Base-by-base conservation (phyloP, 2,329 filamentous ascomycete species). In the Magnaporthales sp. region DNA sequence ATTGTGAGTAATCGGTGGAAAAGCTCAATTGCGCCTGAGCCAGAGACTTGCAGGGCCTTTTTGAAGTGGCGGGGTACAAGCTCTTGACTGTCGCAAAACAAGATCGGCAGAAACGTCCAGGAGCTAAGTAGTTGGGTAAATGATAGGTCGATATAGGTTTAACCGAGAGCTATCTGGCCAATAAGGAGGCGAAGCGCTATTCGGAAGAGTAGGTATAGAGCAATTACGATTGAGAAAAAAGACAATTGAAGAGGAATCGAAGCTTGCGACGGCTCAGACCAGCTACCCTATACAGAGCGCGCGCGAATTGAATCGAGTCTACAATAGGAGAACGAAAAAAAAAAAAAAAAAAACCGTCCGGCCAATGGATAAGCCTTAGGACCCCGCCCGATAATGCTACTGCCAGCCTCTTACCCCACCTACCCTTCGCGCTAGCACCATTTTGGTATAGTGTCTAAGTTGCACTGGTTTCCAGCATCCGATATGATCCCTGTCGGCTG, bases 351-450 rank as follows among this genome's bases (percentile, higher is more conserved):
- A 60, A 58, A 54, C 26, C 24, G 11, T 66, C 11, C 30, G n/a
- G 27, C 64, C 64, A 66, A 66, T 66, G 54, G 64, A 66, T 66
- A 66, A 51, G 30, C 7, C 6, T 26, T 13, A 30, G 4, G 29
- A 38, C 64, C 64, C 51, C 64, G 54, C 56, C 64, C 54, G 64
- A 65, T 65, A 65, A 26, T 8, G 15, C 19, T 26, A 29, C 27
- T 31, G 24, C 64, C 64, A 65, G 11, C 64, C 64, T 32, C 64
- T 51, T 31, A 9, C 29, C 51, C 64, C 63, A 46, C 32, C 62
- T 64, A 7, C 9, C 11, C 13, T 60, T 9, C 10, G 56, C 24
- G 26, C 56, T 29, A 60, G 56, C 19, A 26, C 22, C 1, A 10
- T 26, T 60, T 27, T 60, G 56, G 56, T 29, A 4, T 27, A 60